Conservation (phyloP, 1,284 basidiomycete genomes). For the Apiotrichum sp. region DNA sequence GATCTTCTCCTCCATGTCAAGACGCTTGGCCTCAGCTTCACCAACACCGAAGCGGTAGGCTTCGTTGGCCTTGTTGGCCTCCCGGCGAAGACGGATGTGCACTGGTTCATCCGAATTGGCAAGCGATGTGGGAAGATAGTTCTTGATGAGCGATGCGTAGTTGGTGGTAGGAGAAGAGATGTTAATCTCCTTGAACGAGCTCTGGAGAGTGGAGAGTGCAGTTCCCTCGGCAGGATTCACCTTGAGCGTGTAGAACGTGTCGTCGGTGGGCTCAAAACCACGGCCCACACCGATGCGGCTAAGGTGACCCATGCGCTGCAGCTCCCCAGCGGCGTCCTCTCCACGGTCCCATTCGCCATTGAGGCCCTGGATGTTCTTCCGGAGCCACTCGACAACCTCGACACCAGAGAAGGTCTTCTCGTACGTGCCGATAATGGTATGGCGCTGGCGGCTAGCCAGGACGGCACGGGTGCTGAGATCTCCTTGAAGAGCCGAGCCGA, state of each 20-base stretch:
- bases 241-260: conserved; percentile 42
- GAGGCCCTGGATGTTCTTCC: conserved; percentile 61
- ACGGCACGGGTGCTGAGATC: conserved; percentile 50
- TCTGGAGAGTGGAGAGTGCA: conserved; percentile 18
- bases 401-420: conserved; percentile 76
- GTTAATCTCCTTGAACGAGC: conserved; percentile 6
- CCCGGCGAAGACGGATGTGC: conserved; percentile 62
- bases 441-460: conserved; percentile 58
- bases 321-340: conserved; percentile 67
- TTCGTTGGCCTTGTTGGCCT: conserved; percentile 71
- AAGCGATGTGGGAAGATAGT: conserved; percentile 34
- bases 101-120: conserved; percentile 54
- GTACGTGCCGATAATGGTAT: conserved; percentile 81
- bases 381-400: conserved; percentile 69
- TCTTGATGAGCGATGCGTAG: conserved; percentile 24
- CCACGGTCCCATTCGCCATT: conserved; percentile 67
- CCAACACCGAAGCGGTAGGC: conserved; percentile 63
- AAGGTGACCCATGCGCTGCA: conserved; percentile 67
- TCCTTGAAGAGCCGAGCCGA: conserved; percentile 22
- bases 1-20: conserved; percentile 74
- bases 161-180: conserved; percentile 3
- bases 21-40: conserved; percentile 64
- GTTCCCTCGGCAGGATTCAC: conserved; percentile 18
- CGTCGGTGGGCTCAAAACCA: conserved; percentile 40
- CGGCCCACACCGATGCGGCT: conserved; percentile 59